These are phyloP conservation scores for Mucor plumbeus DNA, from an alignment of 371 early-diverging fungal genomes.

Conservation along the genomic window DNA sequence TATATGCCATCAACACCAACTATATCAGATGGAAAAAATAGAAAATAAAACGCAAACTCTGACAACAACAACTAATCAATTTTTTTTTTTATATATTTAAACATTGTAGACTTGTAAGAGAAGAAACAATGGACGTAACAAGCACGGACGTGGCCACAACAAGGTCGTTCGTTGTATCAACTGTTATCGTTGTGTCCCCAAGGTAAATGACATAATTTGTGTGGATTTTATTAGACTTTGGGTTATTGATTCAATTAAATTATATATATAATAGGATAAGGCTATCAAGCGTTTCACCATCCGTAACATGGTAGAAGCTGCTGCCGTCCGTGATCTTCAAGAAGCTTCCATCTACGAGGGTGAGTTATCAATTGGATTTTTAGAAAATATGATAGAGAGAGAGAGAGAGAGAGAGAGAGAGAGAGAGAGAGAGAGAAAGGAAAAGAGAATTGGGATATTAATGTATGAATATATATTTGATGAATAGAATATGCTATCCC, in stretches of 20 bases:
- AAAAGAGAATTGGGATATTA: neutral
- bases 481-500: slow-evolving; percentile 91
- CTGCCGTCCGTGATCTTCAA: slow-evolving; percentile 96
- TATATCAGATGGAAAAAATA: neutral
- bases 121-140: slow-evolving; percentile 98
- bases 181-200: slow-evolving; percentile 98
- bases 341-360: slow-evolving; percentile 95
- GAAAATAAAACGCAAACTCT: too few relatives aligned
- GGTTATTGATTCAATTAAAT: neutral
- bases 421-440: neutral
- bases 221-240: too few relatives aligned
- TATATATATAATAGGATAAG: slow-evolving; percentile 73
- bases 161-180: slow-evolving; percentile 97
- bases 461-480: neutral
- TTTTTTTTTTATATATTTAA: neutral
- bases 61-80: neutral
- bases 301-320: slow-evolving; percentile 98
- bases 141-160: slow-evolving; percentile 98
- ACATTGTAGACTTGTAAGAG: slow-evolving; percentile 86
- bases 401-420: neutral
- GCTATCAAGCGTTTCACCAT: slow-evolving; percentile 98
- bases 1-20: neutral
- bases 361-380: slow-evolving; percentile 33
- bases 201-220: slow-evolving; percentile 38
- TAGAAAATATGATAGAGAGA: neutral